Evolutionary conservation across 1,284 basidiomycete genomes (phyloP), one percentile per base, ranked within the genome.

Genomic region (Xerocomus nothofagi): DNA sequence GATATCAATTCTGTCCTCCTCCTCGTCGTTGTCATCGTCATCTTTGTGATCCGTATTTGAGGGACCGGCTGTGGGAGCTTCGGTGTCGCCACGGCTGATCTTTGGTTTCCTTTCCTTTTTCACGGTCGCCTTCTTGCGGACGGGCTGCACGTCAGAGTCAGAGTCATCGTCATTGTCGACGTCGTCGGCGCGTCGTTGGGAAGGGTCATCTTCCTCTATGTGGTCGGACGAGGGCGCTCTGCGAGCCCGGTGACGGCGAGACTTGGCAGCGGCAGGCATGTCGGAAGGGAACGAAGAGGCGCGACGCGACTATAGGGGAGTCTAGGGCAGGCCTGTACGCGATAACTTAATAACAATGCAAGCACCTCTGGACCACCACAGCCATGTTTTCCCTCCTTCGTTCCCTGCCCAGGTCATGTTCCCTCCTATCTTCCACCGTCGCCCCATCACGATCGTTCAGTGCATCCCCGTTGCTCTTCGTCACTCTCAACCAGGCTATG

Each of bases 401-500:
- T 10, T 17, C 47, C 7, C 36, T 54, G 23, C 33, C 56, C 18
- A 51, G 41, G 46, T 17, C 57, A 62, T 69, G 61, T 34, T 48
- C 47, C n/a, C 46, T 53, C 38, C 24, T 51, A 27, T 38, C 44
- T 0, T 34, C 33, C 21, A 50, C 43, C n/a, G 51, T 59, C 23
- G 41, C 61, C 33, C 68, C 70, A 48, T 67, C 64, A 31, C 81
- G 83, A 52, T 64, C 76, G 10, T 92, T 94, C 71, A 86, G 88
- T 52, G 70, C 81, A 6, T 80, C 88, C 17, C 71, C 81, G 0
- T 71, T 77, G 12, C 63, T 80, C 4, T 69, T 73, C 49, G 77
- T 78, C 37, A 95, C 93, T 1, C 80, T 94, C 59, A 93, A 93
- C 71, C 91, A 94, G 69, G 81, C 88, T 5, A 88, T 87, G 71